Base-by-base conservation (phyloP, 2,329 filamentous ascomycete genomes). In the Cordyceps javanica region DNA sequence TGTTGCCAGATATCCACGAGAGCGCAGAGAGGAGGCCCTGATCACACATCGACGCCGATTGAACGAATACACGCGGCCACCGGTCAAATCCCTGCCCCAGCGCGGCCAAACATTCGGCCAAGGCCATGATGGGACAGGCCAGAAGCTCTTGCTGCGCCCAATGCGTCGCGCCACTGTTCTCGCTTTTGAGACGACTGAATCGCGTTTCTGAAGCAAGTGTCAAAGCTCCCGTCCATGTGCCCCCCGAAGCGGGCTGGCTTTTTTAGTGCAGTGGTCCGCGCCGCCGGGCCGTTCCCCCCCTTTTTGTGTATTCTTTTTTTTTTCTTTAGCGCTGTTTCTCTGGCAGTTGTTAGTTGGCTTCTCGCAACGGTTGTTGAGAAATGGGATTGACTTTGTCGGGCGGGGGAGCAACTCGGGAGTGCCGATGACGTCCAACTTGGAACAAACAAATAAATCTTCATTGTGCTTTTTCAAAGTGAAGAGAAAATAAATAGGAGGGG, bases 131-230 rank as follows among this genome's bases (percentile, higher is more conserved):
- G 8, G 16, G n/a, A 5, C 16, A 38, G 8, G 2, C 28, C n/a
- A n/a, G n/a, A n/a, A n/a, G n/a, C n/a, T n/a, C n/a, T n/a, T 30
- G 30, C 14, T 13, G 11, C 21, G 3, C 7, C 48, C 21, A 9
- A 28, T 38, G 48, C 14, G 48, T 26, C 48, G 32, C 21, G n/a
- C n/a, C 36, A 16, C 36, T 11, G 28, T 42, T 6, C 19, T 26
- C 28, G 46, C 21, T 36, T n/a, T 50, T n/a, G 46, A 32, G 21
- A 50, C 23, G 48, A 39, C 51, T 54, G 51, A 54, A 28, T 54
- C 51, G 51, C 28, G 51, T 54, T 45, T 54, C 51, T 54, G 51
- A 54, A 44, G 51, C 51, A 54, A 54, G 39, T 45, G 51, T 54
- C 51, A 54, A 54, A 54, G 51, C 51, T 50, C 21, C 30, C 32